Conservation (phyloP, 768 basidiomycete species). For the Flagelloscypha sp. region DNA sequence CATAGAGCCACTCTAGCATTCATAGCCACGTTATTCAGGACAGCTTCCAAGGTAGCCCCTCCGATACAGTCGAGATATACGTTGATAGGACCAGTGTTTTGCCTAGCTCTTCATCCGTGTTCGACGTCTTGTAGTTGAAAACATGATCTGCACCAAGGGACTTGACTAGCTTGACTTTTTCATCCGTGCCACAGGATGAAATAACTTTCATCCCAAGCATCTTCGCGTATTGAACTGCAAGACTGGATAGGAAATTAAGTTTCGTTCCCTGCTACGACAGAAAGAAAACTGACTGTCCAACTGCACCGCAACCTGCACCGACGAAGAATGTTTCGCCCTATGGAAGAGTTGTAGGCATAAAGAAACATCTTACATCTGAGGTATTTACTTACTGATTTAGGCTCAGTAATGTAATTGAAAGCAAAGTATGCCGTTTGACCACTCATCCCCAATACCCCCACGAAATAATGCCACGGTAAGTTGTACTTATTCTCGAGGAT, state of each 20-base stretch:
- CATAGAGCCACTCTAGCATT: too few relatives aligned
- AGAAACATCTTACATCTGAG: too few relatives aligned
- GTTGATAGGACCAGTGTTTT: conserved; percentile 45
- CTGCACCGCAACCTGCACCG: too few relatives aligned
- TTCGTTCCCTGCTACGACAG: too few relatives aligned
- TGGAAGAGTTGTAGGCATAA: too few relatives aligned
- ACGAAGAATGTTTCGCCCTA: too few relatives aligned
- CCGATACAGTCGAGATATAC: too few relatives aligned
- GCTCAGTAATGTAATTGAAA: conserved; percentile 8
- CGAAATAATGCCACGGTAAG: conserved; percentile 31
- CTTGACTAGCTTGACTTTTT: conserved; percentile 39
- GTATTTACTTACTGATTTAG: too few relatives aligned
- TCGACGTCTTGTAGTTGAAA: conserved; percentile 48
- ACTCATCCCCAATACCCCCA: conserved; percentile 30
- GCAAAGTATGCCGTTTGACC: conserved; percentile 6
- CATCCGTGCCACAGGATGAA: conserved; percentile 40
- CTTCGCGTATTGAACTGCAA: conserved; percentile 21
- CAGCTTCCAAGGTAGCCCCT: conserved; percentile 31
- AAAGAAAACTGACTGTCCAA: too few relatives aligned
- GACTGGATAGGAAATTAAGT: too few relatives aligned
- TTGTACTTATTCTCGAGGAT: conserved; percentile 28
- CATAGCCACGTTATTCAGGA: conserved; percentile 26
- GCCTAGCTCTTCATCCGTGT: conserved; percentile 36
- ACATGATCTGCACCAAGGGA: conserved; percentile 38
- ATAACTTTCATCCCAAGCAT: conserved; percentile 40